phyloP scores from a whole-genome alignment of 1,284 basidiomycete species.

The Jaminaea rosea region DNA sequence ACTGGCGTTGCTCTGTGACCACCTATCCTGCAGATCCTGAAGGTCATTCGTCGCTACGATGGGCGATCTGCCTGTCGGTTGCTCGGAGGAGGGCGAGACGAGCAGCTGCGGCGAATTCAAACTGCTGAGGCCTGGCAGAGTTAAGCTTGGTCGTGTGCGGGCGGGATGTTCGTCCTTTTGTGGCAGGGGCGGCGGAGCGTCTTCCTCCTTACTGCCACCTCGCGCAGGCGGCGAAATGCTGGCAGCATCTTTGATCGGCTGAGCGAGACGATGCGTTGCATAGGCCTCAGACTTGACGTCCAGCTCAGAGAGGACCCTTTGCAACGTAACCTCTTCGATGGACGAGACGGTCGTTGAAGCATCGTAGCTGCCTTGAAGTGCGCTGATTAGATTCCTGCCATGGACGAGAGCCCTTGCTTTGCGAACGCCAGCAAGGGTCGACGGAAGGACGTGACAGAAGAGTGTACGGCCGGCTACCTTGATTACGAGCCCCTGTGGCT shows the following conservation, averaged over 20 bases:
- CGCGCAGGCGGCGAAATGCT: neutral
- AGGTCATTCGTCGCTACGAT: neutral
- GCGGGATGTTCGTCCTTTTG: neutral
- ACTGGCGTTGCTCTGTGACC: neutral
- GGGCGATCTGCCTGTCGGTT: neutral
- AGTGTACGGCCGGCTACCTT: too few relatives aligned
- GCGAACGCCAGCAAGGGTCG: too few relatives aligned
- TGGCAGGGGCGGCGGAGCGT: neutral
- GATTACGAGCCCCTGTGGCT: too few relatives aligned
- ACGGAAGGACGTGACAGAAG: too few relatives aligned
- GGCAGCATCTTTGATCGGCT: neutral
- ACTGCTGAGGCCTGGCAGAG: neutral
- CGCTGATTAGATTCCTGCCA: neutral
- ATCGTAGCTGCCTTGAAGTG: neutral
- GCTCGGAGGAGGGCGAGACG: neutral
- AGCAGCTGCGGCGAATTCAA: neutral
- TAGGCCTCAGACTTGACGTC: neutral
- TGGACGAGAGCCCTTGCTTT: neutral
- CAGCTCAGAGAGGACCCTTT: neutral
- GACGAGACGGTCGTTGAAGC: neutral
- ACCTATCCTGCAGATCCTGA: neutral
- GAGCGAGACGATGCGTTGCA: too few relatives aligned
- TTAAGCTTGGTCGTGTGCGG: neutral
- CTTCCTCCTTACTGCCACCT: neutral
- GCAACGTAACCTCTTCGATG: neutral